Percentiles rank a stretch among this genome's conserved stretches.
Conservation (phyloP, 2,329 filamentous ascomycete genomes). For the Hirsutella minnesotensis region DNA sequence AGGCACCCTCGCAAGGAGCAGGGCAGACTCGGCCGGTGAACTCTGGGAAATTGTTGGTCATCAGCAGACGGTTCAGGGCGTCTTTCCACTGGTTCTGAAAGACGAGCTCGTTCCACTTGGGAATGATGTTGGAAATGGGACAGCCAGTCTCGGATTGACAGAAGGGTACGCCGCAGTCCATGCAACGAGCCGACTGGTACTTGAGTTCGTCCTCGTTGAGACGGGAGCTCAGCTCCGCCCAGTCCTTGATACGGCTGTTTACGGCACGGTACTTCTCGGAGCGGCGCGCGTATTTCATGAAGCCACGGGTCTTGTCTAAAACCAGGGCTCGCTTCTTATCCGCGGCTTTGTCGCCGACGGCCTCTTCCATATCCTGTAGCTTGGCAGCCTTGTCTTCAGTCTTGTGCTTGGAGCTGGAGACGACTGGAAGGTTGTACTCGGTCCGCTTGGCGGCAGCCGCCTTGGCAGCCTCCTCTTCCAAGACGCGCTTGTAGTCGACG, state of each 20-base stretch:
- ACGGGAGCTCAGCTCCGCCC: slow-evolving; percentile 79
- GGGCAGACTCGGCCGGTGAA: slow-evolving; percentile 96
- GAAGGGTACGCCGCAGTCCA: slow-evolving; percentile 98
- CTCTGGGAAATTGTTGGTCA: slow-evolving; percentile 98
- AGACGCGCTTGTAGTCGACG: slow-evolving; percentile 89
- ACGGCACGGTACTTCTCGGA: slow-evolving; percentile 85
- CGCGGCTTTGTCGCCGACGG: slow-evolving; percentile 66
- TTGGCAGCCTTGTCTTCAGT: slow-evolving; percentile 59
- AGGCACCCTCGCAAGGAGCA: slow-evolving; percentile 91
- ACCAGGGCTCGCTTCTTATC: slow-evolving; percentile 88
- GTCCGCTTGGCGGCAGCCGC: slow-evolving; percentile 74
- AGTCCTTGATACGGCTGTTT: slow-evolving; percentile 79
- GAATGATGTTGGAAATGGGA: slow-evolving; percentile 94
- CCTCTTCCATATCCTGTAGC: slow-evolving; percentile 81
- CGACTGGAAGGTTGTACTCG: slow-evolving; percentile 67
- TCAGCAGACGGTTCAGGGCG: slow-evolving; percentile 78
- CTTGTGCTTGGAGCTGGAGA: slow-evolving; percentile 52
- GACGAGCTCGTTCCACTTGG: slow-evolving; percentile 87
- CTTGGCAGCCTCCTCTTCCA: slow-evolving; percentile 76
- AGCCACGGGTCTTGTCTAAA: slow-evolving; percentile 93
- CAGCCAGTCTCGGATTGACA: slow-evolving; percentile 94
- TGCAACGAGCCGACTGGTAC: slow-evolving; percentile 92
- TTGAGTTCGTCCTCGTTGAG: slow-evolving; percentile 91
- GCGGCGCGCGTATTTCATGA: slow-evolving; percentile 93
- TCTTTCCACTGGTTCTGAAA: slow-evolving; percentile 74